Evolutionary conservation across 1,284 basidiomycete genomes (phyloP), one percentile per base, ranked within the genome.

Genomic region (Anthracocystis panici-leucophaei): DNA sequence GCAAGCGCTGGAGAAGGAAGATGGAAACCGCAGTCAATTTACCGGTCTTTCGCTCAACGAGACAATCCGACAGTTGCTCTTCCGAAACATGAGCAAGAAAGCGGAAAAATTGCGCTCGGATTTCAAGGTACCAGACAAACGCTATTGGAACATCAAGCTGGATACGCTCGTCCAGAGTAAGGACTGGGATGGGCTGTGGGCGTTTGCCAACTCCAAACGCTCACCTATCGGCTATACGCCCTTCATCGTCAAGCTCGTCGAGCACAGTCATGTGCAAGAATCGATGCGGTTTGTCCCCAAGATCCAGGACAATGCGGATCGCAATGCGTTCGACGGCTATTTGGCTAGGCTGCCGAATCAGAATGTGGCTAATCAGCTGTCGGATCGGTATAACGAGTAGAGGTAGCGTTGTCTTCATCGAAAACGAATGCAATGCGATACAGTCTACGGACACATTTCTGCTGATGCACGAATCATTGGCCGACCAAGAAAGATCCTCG

Each of bases 181-280:
- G 41, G 77, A 84, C 38, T 78, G 71, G 63, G 75, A 80, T 9
- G 74, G 69, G 0, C 52, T 84, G 31, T 82, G 79, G 78, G 50
- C 62, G 0, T 77, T 81, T 49, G 80, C 65, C 46, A 72, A 73
- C 33, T 64, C 66, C 16, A 77, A 91, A 85, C 90, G 93, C 77
- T 94, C 92, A 84, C 95, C 97, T 1, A 97, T 98, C 69, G 96
- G 97, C 3, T 98, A 95, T 42, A 77, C 72, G 57, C 79, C 81
- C 0, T 73, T 83, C 51, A 57, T 84, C 14, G 54, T 62, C 33
- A 65, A 64, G 44, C 75, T 84, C 12, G 62, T 84, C 14, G 68
- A 76, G n/a, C 74, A 72, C 20, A 79, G 75, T 27, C 64, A 78
- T 27, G 61, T 77, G 40, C 69, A 79, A 31, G 82, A 80, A 42